Percentiles rank a stretch among this genome's conserved stretches.
Conservation (phyloP, 2,329 filamentous ascomycete genomes). For the Fusarium haematococcum region DNA sequence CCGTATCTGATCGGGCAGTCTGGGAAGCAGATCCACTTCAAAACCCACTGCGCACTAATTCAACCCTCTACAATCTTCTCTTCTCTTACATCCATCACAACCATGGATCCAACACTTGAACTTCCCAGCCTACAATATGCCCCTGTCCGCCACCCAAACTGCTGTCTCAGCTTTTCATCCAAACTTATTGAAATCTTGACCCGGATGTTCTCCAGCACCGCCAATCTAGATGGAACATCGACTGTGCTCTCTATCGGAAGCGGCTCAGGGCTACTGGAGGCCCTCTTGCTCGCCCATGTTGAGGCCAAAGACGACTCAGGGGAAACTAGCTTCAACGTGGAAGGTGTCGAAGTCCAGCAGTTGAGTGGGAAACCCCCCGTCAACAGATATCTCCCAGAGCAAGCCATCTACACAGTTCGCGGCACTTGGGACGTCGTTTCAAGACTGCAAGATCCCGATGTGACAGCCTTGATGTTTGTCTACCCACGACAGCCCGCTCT, state of each 20-base stretch:
- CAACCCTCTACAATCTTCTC: neutral
- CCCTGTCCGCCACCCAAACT: conserved; percentile 43
- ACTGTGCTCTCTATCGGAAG: conserved; percentile 48
- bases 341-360: conserved; percentile 46
- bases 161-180: conserved; percentile 46
- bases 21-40: neutral
- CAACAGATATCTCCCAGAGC: conserved; percentile 46
- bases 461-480: conserved; percentile 46
- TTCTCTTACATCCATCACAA: neutral
- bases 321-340: conserved; percentile 25
- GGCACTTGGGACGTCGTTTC: conserved; percentile 48
- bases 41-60: neutral
- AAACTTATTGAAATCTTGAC: conserved; percentile 38
- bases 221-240: neutral
- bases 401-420: conserved; percentile 43
- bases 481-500: conserved; percentile 49
- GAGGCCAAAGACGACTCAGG: conserved; percentile 4
- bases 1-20: no score
- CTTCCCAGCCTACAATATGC: conserved; percentile 14
- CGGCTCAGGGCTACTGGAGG: conserved; percentile 47
- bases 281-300: conserved; percentile 33
- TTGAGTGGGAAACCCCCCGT: conserved; percentile 11
- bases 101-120: neutral
- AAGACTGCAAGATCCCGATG: conserved; percentile 39
- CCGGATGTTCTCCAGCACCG: conserved; percentile 2